phyloP scores from a whole-genome alignment of 2,329 filamentous ascomycete genomes.

The Monilinia polystroma region DNA sequence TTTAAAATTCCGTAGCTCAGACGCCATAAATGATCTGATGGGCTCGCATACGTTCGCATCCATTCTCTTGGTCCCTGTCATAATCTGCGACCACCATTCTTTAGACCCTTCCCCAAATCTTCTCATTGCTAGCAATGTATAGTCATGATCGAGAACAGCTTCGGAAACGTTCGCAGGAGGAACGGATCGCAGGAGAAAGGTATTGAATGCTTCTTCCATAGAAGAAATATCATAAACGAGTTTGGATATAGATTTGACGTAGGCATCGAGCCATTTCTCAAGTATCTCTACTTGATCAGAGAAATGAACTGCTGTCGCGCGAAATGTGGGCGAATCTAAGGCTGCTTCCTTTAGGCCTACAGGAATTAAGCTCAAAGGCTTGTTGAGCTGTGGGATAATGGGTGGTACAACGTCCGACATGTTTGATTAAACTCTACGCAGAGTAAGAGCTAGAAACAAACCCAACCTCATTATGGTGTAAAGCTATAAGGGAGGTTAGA shows the following conservation, averaged over 20 bases:
- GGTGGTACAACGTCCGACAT: constrained; percentile 29
- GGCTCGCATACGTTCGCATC: constrained; percentile 79
- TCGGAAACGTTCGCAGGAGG: constrained; percentile 74
- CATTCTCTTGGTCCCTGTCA: constrained; percentile 73
- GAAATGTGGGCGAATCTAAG: constrained; percentile 94
- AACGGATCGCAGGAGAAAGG: constrained; percentile 72
- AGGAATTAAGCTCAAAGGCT: constrained; percentile 48
- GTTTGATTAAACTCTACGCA: constrained; percentile 29
- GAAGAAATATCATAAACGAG: constrained; percentile 64
- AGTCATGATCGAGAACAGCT: constrained; percentile 89
- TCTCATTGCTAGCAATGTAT: constrained; percentile 83
- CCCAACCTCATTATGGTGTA: constrained; percentile 18
- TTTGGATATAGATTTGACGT: constrained; percentile 60
- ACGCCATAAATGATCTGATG: constrained; percentile 71
- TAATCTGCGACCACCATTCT: constrained; percentile 80
- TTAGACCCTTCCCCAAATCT: constrained; percentile 80
- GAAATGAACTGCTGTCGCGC: constrained; percentile 82
- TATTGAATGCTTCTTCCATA: constrained; percentile 77
- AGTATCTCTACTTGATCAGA: constrained; percentile 87
- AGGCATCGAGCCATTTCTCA: constrained; percentile 86
- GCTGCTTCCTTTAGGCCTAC: constrained; percentile 91
- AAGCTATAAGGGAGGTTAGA: not conserved
- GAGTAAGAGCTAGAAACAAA: constrained; percentile 12
- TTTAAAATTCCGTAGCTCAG: constrained; percentile 82
- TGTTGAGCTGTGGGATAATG: constrained; percentile 30